phyloP scores from a whole-genome alignment of 2,329 filamentous ascomycete species.

The Sclerotiophoma versabilis region DNA sequence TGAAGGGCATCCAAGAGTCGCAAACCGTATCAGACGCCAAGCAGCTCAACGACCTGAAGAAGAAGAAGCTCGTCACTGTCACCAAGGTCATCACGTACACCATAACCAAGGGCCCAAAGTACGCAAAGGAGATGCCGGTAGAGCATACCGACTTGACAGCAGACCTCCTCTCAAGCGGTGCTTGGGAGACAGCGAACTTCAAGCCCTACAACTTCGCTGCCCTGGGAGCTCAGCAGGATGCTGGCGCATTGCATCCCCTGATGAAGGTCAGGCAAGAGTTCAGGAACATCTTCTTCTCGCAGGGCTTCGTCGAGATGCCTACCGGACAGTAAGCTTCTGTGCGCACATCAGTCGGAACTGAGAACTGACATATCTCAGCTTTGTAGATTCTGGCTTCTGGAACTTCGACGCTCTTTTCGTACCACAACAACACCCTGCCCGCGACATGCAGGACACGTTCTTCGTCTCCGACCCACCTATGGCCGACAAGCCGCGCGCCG shows the following conservation, averaged over 20 bases:
- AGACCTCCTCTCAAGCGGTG: slow-evolving; percentile 86
- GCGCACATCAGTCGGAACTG: neutral
- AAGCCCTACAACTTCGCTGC: slow-evolving; percentile 84
- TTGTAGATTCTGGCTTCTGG: slow-evolving; percentile 98
- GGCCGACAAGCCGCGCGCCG: slow-evolving; percentile 71
- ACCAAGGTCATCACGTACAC: slow-evolving; percentile 87
- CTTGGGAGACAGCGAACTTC: slow-evolving; percentile 92
- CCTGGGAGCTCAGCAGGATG: slow-evolving; percentile 67
- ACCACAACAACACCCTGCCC: slow-evolving; percentile 95
- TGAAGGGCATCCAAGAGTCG: slow-evolving; percentile 75
- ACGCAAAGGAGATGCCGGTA: slow-evolving; percentile 84
- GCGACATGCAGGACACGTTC: slow-evolving; percentile 97
- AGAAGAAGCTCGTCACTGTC: slow-evolving; percentile 85
- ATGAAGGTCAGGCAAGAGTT: slow-evolving; percentile 97
- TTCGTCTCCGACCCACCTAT: slow-evolving; percentile 89
- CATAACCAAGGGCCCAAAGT: slow-evolving; percentile 85
- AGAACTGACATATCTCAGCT: slow-evolving; percentile 55
- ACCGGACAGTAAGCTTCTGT: slow-evolving; percentile 69
- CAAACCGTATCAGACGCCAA: slow-evolving; percentile 76
- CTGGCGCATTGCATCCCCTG: slow-evolving; percentile 62
- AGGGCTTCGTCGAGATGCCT: slow-evolving; percentile 98
- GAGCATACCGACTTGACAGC: slow-evolving; percentile 95
- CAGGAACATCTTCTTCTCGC: slow-evolving; percentile 98
- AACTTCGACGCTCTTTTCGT: slow-evolving; percentile 98
- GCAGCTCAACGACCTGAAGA: slow-evolving; percentile 80